phyloP scores from a whole-genome alignment of 345 rosid species.

The Leavenworthia alabamica region DNA sequence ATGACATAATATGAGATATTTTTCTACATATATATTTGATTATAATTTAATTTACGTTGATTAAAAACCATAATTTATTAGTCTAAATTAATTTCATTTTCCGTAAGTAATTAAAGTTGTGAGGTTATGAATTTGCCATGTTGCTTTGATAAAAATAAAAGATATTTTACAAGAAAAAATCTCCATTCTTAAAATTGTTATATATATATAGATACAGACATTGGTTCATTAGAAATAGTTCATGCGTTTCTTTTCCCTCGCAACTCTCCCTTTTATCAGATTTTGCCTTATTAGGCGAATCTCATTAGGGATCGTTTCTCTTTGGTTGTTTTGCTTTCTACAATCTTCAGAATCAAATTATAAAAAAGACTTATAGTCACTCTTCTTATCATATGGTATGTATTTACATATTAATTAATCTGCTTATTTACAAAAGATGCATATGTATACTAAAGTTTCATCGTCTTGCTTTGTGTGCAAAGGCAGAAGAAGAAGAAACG shows the following conservation, averaged over 20 bases:
- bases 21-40: too few relatives aligned
- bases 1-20: too few relatives aligned
- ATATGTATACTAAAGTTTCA: background rate
- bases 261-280: background rate
- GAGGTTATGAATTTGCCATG: background rate
- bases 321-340: background rate
- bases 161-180: background rate
- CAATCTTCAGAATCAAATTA: background rate
- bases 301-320: conserved; percentile 6
- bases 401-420: background rate
- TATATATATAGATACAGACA: background rate
- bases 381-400: conserved; percentile 14
- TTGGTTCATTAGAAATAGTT: background rate
- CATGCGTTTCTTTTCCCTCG: background rate
- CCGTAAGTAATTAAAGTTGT: background rate
- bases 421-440: background rate
- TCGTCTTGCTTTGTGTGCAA: conserved; percentile 3
- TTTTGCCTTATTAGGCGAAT: background rate
- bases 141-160: too few relatives aligned
- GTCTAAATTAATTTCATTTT: background rate
- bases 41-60: too few relatives aligned
- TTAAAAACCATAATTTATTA: too few relatives aligned
- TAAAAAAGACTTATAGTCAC: background rate
- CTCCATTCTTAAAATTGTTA: background rate
- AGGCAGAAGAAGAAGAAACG: conserved; percentile 10